Base-by-base conservation (phyloP, 2,329 filamentous ascomycete species). In the Ascochyta rabiei region DNA sequence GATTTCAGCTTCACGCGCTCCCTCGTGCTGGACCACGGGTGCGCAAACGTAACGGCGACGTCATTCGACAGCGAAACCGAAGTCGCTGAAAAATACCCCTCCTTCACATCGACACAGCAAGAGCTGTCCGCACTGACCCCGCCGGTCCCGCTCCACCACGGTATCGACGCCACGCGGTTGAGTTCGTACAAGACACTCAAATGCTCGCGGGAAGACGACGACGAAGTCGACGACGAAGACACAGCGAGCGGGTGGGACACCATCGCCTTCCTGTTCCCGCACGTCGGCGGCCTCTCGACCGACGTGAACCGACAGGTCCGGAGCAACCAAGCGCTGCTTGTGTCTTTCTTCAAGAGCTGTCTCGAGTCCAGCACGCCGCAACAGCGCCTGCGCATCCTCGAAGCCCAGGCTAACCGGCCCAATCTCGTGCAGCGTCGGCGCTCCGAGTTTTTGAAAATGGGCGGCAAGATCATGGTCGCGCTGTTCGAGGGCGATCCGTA, bases 251-350 rank as follows among this genome's bases (percentile, higher is more conserved):
- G 79, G 4, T 93, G 89, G 81, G 87, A 96, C 74, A 84, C 86
- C 52, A 88, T 98, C 59, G 82, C 93, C 62, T 99, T 98, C 85
- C 96, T 97, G 81, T 99, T 99, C 76, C 95, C 95, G 31, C 95
- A 99, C 78, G 89, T 96, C 3, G 95, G 95, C 60, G 95, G 95
- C 40, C 88, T 96, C 68, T 89, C 86, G 61, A 98, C 89, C 64
- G 93, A 98, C 78, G 89, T 97, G 51, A 97, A 97, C 79, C 84
- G 95, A 31, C 95, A 99, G 77, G 92, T 97, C 13, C 87, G 95
- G 52, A 86, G 90, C 74, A 98, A 99, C 78, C 70, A 71, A 58
- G 66, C 51, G 46, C 68, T 73, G 54, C 59, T 70, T 13, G 69
- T 71, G 2, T 37, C 40, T 4, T 75, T 75, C 43, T 74, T 75